A percentile compares a stretch with the other conserved stretches of the same genome.
Evolutionary conservation across 495 filamentous ascomycete species (phyloP).

Genomic region (Cairneyella variabilis): DNA sequence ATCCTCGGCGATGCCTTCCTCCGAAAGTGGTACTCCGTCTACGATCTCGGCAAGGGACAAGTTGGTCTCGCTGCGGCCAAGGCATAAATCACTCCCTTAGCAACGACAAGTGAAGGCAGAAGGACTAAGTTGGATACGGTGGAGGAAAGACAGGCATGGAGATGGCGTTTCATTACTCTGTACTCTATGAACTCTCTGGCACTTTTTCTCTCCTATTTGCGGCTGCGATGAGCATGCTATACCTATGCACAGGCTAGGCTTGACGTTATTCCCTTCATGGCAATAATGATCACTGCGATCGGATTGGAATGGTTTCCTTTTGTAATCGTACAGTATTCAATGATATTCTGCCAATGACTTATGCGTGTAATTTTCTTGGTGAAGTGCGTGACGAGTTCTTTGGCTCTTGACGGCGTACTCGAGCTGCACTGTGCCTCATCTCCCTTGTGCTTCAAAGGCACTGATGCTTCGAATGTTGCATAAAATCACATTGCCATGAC

Average conservation of each 20-base stretch:
- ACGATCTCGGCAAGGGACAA: conserved; percentile 78
- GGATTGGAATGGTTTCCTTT: conserved; percentile 4
- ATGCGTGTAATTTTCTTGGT: background rate
- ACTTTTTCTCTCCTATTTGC: background rate
- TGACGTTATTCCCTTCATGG: background rate
- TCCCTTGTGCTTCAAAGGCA: too few species aligned
- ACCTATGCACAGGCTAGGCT: too few species aligned
- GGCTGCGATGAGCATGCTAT: background rate
- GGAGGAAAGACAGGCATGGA: background rate
- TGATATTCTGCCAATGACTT: background rate
- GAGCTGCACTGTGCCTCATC: too few species aligned
- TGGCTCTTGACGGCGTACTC: too few species aligned
- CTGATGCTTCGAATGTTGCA: too few species aligned
- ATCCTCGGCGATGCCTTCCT: conserved; percentile 98
- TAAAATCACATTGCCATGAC: too few species aligned
- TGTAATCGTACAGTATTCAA: conserved; percentile 10
- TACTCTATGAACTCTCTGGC: conserved; percentile 20
- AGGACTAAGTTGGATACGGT: background rate
- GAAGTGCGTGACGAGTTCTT: background rate
- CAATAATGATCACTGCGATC: conserved; percentile 1
- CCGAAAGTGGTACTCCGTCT: conserved; percentile 94
- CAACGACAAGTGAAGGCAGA: background rate
- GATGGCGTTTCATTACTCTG: conserved; percentile 20
- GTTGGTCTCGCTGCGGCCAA: conserved; percentile 88
- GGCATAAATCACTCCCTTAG: conserved; percentile 15